Conservation (phyloP, 306 rosid species). For the Glycyrrhiza uralensis region DNA sequence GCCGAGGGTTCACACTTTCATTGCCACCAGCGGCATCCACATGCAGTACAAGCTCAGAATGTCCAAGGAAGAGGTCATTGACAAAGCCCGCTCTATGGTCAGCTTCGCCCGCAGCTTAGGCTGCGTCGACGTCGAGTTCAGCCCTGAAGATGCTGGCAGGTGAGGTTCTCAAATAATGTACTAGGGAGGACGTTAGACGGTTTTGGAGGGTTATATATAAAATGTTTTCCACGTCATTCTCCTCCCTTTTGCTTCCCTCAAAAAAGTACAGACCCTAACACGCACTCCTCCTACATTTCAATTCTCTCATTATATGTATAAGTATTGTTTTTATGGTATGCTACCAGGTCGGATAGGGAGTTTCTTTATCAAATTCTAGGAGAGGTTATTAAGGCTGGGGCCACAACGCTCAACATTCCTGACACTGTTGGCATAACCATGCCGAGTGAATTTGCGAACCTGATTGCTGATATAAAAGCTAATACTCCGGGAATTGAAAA, state of each 20-base stretch:
- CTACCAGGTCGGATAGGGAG: conserved; percentile 76
- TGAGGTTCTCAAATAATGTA: too few species aligned
- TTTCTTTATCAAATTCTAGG: conserved; percentile 85
- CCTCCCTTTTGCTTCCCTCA: too few species aligned
- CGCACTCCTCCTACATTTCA: too few species aligned
- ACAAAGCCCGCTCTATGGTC: conserved; percentile 75
- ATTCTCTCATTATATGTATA: not conserved
- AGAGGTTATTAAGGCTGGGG: conserved; percentile 93
- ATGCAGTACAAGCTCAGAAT: conserved; percentile 79
- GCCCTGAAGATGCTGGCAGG: conserved; percentile 99
- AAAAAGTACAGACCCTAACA: too few species aligned
- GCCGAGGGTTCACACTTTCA: conserved; percentile 83
- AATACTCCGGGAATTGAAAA: conserved; percentile 87
- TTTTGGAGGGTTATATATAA: too few species aligned
- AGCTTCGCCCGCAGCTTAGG: conserved; percentile 82
- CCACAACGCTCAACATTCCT: conserved; percentile 93
- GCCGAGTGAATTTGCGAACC: conserved; percentile 65
- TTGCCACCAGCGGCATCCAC: conserved; percentile 89
- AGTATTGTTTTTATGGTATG: not conserved
- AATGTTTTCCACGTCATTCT: too few species aligned
- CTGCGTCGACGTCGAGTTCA: conserved; percentile 83
- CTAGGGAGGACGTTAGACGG: too few species aligned
- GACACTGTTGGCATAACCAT: conserved; percentile 86
- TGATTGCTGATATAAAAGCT: conserved; percentile 86
- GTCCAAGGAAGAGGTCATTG: conserved; percentile 62